Evolutionary conservation across 345 rosid species (phyloP), one percentile per base, ranked within the genome.

Genomic region (Cardamine resedifolia): DNA sequence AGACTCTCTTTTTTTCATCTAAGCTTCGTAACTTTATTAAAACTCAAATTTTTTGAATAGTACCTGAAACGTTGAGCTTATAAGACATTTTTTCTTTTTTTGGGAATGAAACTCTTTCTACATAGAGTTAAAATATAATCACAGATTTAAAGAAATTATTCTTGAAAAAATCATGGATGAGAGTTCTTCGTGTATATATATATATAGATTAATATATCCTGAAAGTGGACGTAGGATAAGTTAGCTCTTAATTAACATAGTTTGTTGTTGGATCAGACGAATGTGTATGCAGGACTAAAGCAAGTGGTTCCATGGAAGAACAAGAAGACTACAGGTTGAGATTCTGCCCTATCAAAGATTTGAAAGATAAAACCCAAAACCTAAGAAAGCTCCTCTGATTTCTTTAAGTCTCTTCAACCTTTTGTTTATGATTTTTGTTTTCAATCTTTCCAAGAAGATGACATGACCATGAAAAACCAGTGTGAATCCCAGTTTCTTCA

Each of bases 221-320:
- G 10, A 11, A 51, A 51, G 19, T 26, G 33, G 10, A 14, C 56
- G 27, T 52, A 27, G 20, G 48, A 12, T 15, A 23, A 2, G 11
- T 64, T 21, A 53, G 39, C 2, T 21, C 1, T 52, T 7, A 58
- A 28, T 52, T 7, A 58, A 28, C 18, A 44, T 21, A 28, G 11
- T 55, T 64, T 76, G 43, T 70, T 20, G 45, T 66, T 72, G 72
- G 70, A 71, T 77, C 87, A 92, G 98, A 83, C 81, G 11, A 79
- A 78, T 51, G 67, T 92, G 70, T 90, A 75, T 57, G 87, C 82
- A 56, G 87, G 98, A 24, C 67, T 90, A 75, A 92, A 85, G 83
- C 88, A 84, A 49, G 92, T 78, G 70, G 83, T 85, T 68, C 87
- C 87, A 39, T 85, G 93, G 96, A 86, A 71, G 81, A 74, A 76